Base-by-base conservation (phyloP, 2,329 filamentous ascomycete species). In the Fusarium multiceps region DNA sequence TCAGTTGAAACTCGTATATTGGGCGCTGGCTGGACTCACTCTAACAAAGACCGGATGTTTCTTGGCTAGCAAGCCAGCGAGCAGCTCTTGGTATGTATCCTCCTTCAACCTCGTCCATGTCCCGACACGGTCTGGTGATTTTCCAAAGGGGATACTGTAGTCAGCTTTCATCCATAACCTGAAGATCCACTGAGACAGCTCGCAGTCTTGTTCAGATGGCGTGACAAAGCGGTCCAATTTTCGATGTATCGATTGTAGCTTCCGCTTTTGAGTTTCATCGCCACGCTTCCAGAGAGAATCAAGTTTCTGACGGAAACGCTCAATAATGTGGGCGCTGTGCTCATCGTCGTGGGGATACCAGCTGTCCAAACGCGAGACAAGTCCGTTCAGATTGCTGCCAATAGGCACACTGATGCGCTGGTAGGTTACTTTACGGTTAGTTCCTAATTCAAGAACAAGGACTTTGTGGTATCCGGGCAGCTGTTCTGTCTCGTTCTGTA, bases 21-120 rank as follows among this genome's bases (percentile, higher is more conserved):
- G 14, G 23, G 12, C 4, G 4, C 7, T 18, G 20, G 18, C 13
- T 4, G n/a, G 6, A 62, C 71, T 70, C 41, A 75, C 73, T 72
- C 73, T 73, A 58, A 65, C 53, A 32, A 74, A 46, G 13, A 65
- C 53, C 8, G 61, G 63, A 14, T 69, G 48, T 53, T 63, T 74
- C 18, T 63, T 66, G 13, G 14, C 49, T 4, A 32, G 40, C n/a
- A 66, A 34, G 1, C 68, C 68, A 4, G 59, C 41, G 4, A 64
- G 30, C 2, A 75, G 48, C 4, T 40, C 55, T 10, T 63, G 28
- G 30, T 72, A 62, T 8, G 51, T 61, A 7, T 18, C 18, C 10
- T 61, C 46, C 3, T 59, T 67, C 16, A 75, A 46, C 4, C 40
- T n/a, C n/a, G 41, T 51, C 73, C 73, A 75, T 28, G 51, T 48